Evolutionary conservation across 1,284 basidiomycete species (phyloP).

Genomic region (Anthracocystis walkeri): DNA sequence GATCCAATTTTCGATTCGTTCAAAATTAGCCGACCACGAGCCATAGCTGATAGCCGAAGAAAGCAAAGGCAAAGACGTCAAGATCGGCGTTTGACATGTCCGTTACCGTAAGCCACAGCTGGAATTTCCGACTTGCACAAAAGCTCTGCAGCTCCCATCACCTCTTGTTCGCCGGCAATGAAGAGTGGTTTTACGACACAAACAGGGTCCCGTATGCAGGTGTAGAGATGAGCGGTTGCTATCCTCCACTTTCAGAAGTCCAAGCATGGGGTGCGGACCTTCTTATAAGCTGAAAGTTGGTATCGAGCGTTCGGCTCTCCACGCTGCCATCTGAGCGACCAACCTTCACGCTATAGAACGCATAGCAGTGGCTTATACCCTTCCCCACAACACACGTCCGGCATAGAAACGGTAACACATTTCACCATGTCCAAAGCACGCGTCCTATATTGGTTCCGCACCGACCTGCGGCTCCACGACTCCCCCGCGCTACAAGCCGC

Average conservation of each 20-base stretch:
- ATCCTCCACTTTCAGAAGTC: background rate
- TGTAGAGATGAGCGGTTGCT: background rate
- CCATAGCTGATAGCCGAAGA: slow-evolving; percentile 2
- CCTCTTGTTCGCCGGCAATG: slow-evolving; percentile 3
- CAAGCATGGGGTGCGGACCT: background rate
- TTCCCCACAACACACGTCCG: background rate
- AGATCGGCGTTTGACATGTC: slow-evolving; percentile 30
- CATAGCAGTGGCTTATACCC: background rate
- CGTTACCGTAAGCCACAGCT: slow-evolving; percentile 26
- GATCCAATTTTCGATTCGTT: background rate
- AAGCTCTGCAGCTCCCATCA: background rate
- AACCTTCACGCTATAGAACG: background rate
- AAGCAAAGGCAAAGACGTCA: slow-evolving; percentile 21
- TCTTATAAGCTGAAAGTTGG: background rate
- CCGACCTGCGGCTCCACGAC: slow-evolving; percentile 73
- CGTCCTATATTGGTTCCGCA: slow-evolving; percentile 73
- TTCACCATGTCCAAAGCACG: slow-evolving; percentile 49
- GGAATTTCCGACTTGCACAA: too few relatives aligned
- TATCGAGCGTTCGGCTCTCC: background rate
- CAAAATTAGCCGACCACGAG: background rate
- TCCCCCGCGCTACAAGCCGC: slow-evolving; percentile 72
- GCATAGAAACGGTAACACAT: background rate
- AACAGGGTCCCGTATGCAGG: background rate
- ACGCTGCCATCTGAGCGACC: background rate
- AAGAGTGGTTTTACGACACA: background rate